These are phyloP conservation scores for Ilyonectria sp. DNA, from an alignment of 2,329 filamentous ascomycete species.

Conservation along the genomic window DNA sequence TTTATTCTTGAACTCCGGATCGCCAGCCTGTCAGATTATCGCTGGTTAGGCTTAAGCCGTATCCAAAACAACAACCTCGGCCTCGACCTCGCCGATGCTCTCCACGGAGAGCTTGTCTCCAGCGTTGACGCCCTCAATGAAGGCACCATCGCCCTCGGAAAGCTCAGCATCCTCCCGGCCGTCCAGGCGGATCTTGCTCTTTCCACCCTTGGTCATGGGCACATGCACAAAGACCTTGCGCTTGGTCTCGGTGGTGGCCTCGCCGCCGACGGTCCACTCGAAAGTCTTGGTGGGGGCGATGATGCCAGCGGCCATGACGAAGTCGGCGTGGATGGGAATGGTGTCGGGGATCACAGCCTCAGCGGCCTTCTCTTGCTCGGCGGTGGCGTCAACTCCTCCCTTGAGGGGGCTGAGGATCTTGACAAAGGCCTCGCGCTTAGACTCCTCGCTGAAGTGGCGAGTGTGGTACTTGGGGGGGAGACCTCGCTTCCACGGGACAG, in stretches of 20 bases:
- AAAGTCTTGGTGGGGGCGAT: constrained; percentile 77
- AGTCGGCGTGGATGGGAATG: constrained; percentile 88
- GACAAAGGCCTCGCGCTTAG: constrained; percentile 80
- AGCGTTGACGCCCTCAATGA: constrained; percentile 75
- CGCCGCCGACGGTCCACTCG: constrained; percentile 79
- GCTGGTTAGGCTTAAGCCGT: constrained; percentile 62
- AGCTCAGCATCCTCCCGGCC: constrained; percentile 76
- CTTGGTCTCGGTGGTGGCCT: constrained; percentile 65
- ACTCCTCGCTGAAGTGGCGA: constrained; percentile 78
- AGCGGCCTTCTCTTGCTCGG: constrained; percentile 74
- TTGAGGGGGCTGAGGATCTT: constrained; percentile 83
- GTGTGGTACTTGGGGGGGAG: constrained; percentile 85
- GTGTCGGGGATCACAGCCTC: constrained; percentile 74
- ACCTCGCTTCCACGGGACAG: constrained; percentile 81
- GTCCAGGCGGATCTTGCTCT: constrained; percentile 78
- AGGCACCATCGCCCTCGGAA: constrained; percentile 86
- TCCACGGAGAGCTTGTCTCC: constrained; percentile 77
- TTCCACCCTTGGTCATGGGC: constrained; percentile 84
- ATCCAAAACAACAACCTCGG: constrained; percentile 79
- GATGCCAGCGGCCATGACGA: constrained; percentile 86
- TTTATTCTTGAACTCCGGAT: constrained; percentile 14
- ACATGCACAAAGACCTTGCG: constrained; percentile 87
- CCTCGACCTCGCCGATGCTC: constrained; percentile 77
- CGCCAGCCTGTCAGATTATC: neutral
- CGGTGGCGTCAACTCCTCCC: constrained; percentile 73